Conservation (phyloP, 2,329 filamentous ascomycete species). For the Exophiala dermatitidis region DNA sequence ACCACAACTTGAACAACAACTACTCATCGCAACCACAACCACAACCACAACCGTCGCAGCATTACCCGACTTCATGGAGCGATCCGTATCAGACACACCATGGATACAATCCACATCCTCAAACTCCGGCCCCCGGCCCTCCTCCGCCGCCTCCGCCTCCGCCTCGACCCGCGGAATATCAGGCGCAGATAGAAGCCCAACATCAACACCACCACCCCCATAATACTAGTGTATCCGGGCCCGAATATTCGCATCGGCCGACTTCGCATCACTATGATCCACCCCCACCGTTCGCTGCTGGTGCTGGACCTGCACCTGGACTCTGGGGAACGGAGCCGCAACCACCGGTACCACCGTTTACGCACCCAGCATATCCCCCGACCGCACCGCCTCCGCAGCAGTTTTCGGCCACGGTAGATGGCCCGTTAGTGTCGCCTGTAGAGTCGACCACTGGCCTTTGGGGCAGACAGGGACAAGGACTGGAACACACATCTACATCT, state of each 20-base stretch:
- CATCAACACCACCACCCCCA: constrained; percentile 25
- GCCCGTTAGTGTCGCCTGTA: constrained; percentile 23
- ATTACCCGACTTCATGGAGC: constrained; percentile 19
- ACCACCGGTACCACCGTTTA: constrained; percentile 5
- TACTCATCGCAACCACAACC: constrained; percentile 12
- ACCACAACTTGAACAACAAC: background rate
- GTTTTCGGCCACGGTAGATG: constrained; percentile 14
- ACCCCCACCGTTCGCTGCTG: constrained; percentile 19
- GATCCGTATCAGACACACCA: constrained; percentile 13
- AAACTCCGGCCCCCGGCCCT: constrained; percentile 21
- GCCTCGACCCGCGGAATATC: constrained; percentile 35
- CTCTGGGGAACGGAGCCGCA: no score
- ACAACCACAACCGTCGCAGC: constrained; percentile 10
- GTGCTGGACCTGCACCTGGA: background rate
- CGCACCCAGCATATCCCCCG: constrained; percentile 13
- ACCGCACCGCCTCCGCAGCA: constrained; percentile 6
- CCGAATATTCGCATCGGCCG: constrained; percentile 30
- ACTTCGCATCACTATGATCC: constrained; percentile 32
- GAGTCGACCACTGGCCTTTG: constrained; percentile 14
- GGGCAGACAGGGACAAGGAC: constrained; percentile 11
- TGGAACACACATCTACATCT: constrained; percentile 9
- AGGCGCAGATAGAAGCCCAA: constrained; percentile 29
- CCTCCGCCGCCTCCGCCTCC: constrained; percentile 37
- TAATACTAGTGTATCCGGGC: no score
- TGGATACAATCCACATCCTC: constrained; percentile 6